Conservation (phyloP, 2,329 filamentous ascomycete genomes). For the Botrytis squamosa region DNA sequence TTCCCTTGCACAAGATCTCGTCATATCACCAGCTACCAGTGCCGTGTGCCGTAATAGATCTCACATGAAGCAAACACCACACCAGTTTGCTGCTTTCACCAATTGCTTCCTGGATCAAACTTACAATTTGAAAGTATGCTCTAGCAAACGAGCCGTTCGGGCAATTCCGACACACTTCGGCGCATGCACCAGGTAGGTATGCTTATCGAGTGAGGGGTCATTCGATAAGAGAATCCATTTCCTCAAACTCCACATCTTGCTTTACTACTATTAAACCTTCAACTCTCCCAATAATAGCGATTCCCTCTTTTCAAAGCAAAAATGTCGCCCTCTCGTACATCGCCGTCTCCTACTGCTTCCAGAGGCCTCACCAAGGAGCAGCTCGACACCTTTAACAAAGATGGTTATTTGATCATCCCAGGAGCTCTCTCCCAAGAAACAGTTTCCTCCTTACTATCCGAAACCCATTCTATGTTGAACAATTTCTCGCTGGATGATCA, state of each 20-base stretch:
- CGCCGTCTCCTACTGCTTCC: not conserved
- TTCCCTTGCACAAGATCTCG: not conserved
- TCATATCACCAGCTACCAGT: not conserved
- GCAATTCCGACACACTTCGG: not conserved
- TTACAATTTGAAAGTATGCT: not conserved
- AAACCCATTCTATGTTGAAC: constrained; percentile 72
- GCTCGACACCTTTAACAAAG: constrained; percentile 67
- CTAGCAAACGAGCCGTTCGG: not conserved
- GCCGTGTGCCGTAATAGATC: not conserved
- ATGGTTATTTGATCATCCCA: constrained; percentile 89
- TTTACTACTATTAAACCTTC: not conserved
- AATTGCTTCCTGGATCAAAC: not conserved
- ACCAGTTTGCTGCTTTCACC: not conserved
- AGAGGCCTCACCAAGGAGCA: constrained; percentile 65
- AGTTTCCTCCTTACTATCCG: constrained; percentile 65
- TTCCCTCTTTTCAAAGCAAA: not conserved
- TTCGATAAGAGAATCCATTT: constrained; percentile 9
- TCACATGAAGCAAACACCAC: not conserved
- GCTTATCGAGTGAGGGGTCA: constrained; percentile 1
- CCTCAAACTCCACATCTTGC: not conserved
- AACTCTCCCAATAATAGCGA: not conserved
- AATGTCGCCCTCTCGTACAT: not conserved
- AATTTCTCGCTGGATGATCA: constrained; percentile 78
- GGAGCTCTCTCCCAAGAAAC: constrained; percentile 67
- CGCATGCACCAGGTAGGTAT: not conserved